phyloP scores from a whole-genome alignment of 495 filamentous ascomycete species.

The Thermothielavioides terrestris region DNA sequence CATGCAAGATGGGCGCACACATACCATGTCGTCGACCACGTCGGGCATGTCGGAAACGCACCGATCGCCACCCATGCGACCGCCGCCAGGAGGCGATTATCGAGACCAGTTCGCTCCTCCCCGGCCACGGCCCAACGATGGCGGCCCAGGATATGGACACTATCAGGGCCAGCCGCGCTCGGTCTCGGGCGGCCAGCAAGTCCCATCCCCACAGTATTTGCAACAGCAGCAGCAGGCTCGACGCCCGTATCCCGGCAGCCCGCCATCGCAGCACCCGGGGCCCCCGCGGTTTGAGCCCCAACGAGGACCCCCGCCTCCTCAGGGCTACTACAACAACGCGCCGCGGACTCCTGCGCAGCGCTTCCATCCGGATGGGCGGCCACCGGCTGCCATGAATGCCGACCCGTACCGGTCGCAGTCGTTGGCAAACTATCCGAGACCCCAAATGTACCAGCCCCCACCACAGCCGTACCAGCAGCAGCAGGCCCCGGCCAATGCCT shows the following conservation, averaged over 20 bases:
- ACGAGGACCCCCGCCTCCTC: conserved; percentile 37
- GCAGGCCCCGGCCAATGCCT: conserved; percentile 59
- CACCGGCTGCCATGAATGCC: conserved; percentile 65
- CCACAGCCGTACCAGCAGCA: conserved; percentile 59
- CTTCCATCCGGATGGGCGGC: conserved; percentile 44
- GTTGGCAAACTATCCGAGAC: conserved; percentile 66
- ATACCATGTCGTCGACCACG: conserved; percentile 86
- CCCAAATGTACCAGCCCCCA: conserved; percentile 54
- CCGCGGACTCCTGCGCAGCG: conserved; percentile 46
- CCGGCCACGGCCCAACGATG: conserved; percentile 34
- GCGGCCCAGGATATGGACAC: conserved; percentile 44
- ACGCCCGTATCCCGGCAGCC: conserved; percentile 50
- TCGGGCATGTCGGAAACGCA: conserved; percentile 52
- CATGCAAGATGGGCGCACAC: conserved; percentile 57
- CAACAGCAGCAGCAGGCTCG: conserved; percentile 31
- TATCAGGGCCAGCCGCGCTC: conserved; percentile 45
- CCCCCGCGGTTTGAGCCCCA: conserved; percentile 6
- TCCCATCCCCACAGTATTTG: conserved; percentile 30
- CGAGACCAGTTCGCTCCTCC: conserved; percentile 23
- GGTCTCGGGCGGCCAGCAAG: conserved; percentile 36
- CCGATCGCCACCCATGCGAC: conserved; percentile 52
- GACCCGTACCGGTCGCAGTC: conserved; percentile 86
- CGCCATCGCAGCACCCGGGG: conserved; percentile 5
- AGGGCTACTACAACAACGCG: conserved; percentile 46
- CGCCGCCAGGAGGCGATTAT: conserved; percentile 45